A percentile compares a stretch with the other conserved stretches of the same genome.
Conservation (phyloP, 2,329 filamentous ascomycete genomes). For the Onygenales sp. region DNA sequence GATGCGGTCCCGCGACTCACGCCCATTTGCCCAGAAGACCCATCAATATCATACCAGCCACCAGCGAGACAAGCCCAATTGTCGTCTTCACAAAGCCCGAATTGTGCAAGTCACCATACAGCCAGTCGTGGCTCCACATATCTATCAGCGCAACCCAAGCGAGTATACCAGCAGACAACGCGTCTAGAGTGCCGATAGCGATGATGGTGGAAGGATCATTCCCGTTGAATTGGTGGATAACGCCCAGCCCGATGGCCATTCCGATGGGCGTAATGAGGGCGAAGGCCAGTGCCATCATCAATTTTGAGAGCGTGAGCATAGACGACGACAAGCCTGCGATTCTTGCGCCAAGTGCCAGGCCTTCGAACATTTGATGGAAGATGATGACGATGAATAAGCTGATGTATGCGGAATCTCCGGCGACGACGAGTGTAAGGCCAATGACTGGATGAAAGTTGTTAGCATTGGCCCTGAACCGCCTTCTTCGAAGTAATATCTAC, state of each 20-base stretch:
- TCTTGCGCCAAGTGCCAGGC: constrained; percentile 49
- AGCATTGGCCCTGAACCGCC: constrained; percentile 30
- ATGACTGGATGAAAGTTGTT: constrained; percentile 53
- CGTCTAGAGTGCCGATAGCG: constrained; percentile 64
- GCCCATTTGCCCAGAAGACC: constrained; percentile 68
- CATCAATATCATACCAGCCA: constrained; percentile 59
- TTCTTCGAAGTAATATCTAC: constrained; percentile 41
- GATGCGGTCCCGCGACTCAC: background rate
- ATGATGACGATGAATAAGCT: constrained; percentile 55
- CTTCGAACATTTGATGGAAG: constrained; percentile 73
- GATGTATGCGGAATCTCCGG: constrained; percentile 37
- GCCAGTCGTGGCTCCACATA: constrained; percentile 72
- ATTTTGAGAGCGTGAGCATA: constrained; percentile 32
- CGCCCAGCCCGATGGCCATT: constrained; percentile 71
- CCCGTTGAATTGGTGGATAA: constrained; percentile 61
- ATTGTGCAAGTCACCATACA: constrained; percentile 49
- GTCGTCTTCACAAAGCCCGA: constrained; percentile 41
- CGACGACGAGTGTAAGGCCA: constrained; percentile 53
- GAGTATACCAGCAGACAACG: constrained; percentile 64
- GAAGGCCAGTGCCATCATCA: constrained; percentile 54
- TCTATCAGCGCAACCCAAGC: constrained; percentile 73
- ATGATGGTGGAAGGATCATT: constrained; percentile 60
- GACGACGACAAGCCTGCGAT: constrained; percentile 32
- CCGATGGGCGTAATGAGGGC: constrained; percentile 65
- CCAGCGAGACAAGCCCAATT: constrained; percentile 44